Percentiles rank a stretch among this genome's conserved stretches.
These are phyloP conservation scores for Nigrospora osmanthi DNA, from an alignment of 2,329 filamentous ascomycete species.

Conservation along the genomic window DNA sequence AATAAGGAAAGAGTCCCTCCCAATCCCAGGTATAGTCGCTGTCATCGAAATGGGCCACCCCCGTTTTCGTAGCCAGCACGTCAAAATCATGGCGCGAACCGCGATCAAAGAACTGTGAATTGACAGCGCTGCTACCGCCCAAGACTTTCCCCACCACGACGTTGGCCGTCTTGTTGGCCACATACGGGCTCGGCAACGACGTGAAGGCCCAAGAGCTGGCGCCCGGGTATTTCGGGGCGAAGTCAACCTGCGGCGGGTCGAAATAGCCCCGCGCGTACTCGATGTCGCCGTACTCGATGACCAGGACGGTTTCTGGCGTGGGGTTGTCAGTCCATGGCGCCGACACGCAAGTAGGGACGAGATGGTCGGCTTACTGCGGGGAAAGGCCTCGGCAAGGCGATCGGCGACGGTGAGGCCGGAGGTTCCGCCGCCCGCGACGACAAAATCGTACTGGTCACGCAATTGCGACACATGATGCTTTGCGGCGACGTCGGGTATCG, in stretches of 20 bases:
- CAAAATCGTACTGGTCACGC: slow-evolving; percentile 19
- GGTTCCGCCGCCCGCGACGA: slow-evolving; percentile 23
- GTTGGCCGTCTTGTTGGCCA: slow-evolving; percentile 16
- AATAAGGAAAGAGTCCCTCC: slow-evolving; percentile 24
- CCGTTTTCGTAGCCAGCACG: slow-evolving; percentile 23
- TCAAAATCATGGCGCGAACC: slow-evolving; percentile 25
- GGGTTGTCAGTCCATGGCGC: too few species aligned
- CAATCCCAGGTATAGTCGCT: slow-evolving; percentile 24
- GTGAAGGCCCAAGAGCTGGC: not conserved
- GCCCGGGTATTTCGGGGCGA: not conserved
- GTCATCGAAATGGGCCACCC: slow-evolving; percentile 10
- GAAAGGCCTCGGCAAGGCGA: slow-evolving; percentile 20
- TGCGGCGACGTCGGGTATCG: not conserved
- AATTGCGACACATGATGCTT: slow-evolving; percentile 16
- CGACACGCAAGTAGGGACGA: too few species aligned
- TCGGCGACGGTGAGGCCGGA: slow-evolving; percentile 25
- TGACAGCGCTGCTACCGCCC: slow-evolving; percentile 26
- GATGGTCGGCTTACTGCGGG: slow-evolving; percentile 9
- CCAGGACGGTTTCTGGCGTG: slow-evolving; percentile 8
- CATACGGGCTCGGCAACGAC: not conserved
- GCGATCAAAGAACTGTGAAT: slow-evolving; percentile 30
- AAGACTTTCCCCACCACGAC: slow-evolving; percentile 24
- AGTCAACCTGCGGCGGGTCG: not conserved
- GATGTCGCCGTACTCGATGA: slow-evolving; percentile 7
- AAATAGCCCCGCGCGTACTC: not conserved